These are phyloP conservation scores for Lactarius indigo DNA, from an alignment of 768 basidiomycete species.

Conservation along the genomic window DNA sequence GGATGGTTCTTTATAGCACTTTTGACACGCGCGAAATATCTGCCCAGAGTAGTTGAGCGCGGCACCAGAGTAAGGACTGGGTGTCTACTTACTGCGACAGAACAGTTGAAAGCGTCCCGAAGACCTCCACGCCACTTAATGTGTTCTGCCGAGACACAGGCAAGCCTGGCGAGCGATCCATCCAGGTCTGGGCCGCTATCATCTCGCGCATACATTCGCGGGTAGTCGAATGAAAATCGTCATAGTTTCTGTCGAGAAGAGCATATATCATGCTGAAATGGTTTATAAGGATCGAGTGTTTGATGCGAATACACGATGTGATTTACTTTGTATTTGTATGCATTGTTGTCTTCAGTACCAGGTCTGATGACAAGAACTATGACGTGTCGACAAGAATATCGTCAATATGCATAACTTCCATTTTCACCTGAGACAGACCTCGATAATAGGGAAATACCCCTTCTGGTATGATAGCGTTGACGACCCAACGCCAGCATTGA, in stretches of 20 bases:
- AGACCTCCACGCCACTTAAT: slow-evolving; percentile 31
- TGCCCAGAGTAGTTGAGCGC: slow-evolving; percentile 27
- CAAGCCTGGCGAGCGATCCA: slow-evolving; percentile 23
- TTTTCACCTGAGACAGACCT: slow-evolving; percentile 23
- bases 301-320: not conserved
- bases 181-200: slow-evolving; percentile 28
- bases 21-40: slow-evolving; percentile 58
- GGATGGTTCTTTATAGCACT: slow-evolving; percentile 48
- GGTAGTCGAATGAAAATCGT: slow-evolving; percentile 25
- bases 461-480: slow-evolving; percentile 33
- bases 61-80: not conserved
- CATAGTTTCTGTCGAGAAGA: slow-evolving; percentile 33
- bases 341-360: slow-evolving; percentile 33
- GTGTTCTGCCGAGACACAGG: slow-evolving; percentile 19
- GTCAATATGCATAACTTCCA: not conserved
- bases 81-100: slow-evolving; percentile 26
- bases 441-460: slow-evolving; percentile 34
- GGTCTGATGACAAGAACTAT: slow-evolving; percentile 33
- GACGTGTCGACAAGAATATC: not conserved
- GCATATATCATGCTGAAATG: slow-evolving; percentile 27
- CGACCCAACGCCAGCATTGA: slow-evolving; percentile 15
- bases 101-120: slow-evolving; percentile 31
- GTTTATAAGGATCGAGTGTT: not conserved
- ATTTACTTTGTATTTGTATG: slow-evolving; percentile 33
- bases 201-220: slow-evolving; percentile 28